These are phyloP conservation scores for Areca catechu DNA, from an alignment of 176 grass and related monocot genomes.

Conservation along the genomic window DNA sequence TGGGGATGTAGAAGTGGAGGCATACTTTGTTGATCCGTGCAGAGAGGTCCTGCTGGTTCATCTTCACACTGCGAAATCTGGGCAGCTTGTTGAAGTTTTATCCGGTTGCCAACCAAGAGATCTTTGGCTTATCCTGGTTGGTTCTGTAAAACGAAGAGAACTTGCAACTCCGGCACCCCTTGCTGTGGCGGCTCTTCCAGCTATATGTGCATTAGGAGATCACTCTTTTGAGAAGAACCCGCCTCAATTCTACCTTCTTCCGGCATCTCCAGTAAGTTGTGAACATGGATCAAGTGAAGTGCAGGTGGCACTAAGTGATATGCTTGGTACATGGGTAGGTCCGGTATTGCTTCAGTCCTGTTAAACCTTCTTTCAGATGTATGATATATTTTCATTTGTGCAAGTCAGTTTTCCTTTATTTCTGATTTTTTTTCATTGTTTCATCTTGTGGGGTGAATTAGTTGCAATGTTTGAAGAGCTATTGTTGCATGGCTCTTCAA, in stretches of 20 bases:
- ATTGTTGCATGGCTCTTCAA: no score
- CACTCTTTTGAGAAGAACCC: constrained; percentile 70
- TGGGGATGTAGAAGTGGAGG: constrained; percentile 45
- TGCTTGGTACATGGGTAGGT: constrained; percentile 75
- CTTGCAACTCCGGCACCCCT: constrained; percentile 81
- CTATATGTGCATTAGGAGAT: constrained; percentile 58
- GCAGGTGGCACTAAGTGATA: constrained; percentile 73
- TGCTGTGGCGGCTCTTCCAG: constrained; percentile 77
- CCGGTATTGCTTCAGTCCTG: constrained; percentile 72
- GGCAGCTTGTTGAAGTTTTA: constrained; percentile 28
- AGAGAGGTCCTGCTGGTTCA: constrained; percentile 86
- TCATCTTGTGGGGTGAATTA: no score
- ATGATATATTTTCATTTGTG: constrained; percentile 8
- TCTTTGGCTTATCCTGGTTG: constrained; percentile 70
- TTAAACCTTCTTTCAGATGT: constrained; percentile 13
- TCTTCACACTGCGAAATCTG: constrained; percentile 52
- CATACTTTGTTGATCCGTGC: constrained; percentile 61
- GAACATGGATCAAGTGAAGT: constrained; percentile 90
- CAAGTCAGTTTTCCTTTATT: no score
- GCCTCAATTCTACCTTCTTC: constrained; percentile 65
- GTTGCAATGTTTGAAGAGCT: no score
- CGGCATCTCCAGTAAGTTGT: constrained; percentile 69
- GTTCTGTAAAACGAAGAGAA: constrained; percentile 84
- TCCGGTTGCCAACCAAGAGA: constrained; percentile 28
- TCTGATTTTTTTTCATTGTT: no score